Base-by-base conservation (phyloP, 2,329 filamentous ascomycete genomes). In the Pseudogymnoascus sp. region DNA sequence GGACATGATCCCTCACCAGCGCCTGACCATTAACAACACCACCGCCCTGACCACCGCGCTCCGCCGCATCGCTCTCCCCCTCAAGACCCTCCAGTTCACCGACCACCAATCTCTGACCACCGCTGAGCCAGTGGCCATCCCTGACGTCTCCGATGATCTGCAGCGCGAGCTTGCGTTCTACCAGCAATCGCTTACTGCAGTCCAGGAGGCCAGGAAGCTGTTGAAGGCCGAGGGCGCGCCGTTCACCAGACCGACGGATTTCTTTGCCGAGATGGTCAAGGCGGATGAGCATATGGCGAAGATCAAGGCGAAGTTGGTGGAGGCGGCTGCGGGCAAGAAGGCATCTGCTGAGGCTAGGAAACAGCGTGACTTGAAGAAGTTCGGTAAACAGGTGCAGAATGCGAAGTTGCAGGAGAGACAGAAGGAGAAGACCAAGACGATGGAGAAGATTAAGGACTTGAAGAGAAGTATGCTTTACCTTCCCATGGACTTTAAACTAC, bases 261-360 rank as follows among this genome's bases (percentile, higher is more conserved):
- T 96, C 79, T 99, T 99, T 71, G 95, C 95, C 49, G 95, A 99
- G 82, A 99, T 97, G 93, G 88, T 97, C 72, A 97, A 97, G 85
- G 91, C 88, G 72, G 95, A 99, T 74, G 93, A 96, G 71, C 95
- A 97, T 77, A 99, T 99, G 95, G 90, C 90, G 74, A 93, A 90
- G 82, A 90, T 99, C 75, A 96, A 96, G 82, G 86, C 88, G 72
- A 96, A 96, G 82, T 80, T 97, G 71, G 84, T 96, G 66, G 93
- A 97, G 72, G 91, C 96, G 73, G 95, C 93, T 0, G 90, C 93
- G 9, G 82, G 86, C 66, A 96, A 96, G 83, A 96, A 96, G 81
- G 93, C 95, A 0, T 85, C 91, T 28, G 87, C 90, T 23, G 95
- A 99, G 77, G 95, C 95, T 5, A 86, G 92, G 74, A 92, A 92